Percentiles rank a stretch among this genome's conserved stretches.
Evolutionary conservation across 768 basidiomycete species (phyloP).

Genomic region (Tylopilus vinaceipallidus): DNA sequence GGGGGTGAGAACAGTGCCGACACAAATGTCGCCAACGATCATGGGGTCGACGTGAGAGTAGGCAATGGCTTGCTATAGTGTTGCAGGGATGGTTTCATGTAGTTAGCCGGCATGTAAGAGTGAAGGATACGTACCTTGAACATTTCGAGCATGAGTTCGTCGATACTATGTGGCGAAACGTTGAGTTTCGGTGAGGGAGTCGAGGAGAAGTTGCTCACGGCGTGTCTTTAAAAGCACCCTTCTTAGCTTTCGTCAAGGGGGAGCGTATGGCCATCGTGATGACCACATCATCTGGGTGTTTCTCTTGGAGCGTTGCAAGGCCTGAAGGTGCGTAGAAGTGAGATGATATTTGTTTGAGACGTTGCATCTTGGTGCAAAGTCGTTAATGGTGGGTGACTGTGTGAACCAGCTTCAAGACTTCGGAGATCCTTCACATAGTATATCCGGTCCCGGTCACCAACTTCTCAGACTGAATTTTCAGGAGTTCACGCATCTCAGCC

Average conservation of each 20-base stretch:
- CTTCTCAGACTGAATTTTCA: too few relatives aligned
- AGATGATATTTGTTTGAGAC: conserved; percentile 62
- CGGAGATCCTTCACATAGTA: too few relatives aligned
- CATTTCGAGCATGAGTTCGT: conserved; percentile 80
- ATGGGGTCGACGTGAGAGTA: conserved; percentile 60
- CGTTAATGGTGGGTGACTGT: too few relatives aligned
- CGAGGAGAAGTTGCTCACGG: conserved; percentile 38
- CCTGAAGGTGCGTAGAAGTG: conserved; percentile 51
- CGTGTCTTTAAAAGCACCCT: conserved; percentile 72
- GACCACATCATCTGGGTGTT: conserved; percentile 75
- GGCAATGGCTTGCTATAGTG: conserved; percentile 52
- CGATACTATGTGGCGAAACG: conserved; percentile 46
- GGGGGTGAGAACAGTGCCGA: conserved; percentile 72
- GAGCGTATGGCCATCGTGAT: conserved; percentile 79
- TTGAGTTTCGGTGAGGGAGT: conserved; percentile 8
- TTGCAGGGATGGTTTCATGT: background rate
- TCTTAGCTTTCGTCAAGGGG: conserved; percentile 72
- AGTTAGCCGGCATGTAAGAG: background rate
- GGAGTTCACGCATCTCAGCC: too few relatives aligned
- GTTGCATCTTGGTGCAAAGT: too few relatives aligned
- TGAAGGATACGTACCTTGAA: conserved; percentile 51
- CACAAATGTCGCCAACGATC: conserved; percentile 72
- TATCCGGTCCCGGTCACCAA: too few relatives aligned
- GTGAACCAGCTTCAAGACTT: too few relatives aligned
- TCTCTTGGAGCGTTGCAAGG: conserved; percentile 51